Conservation (phyloP, 2,329 filamentous ascomycete species). For the Hypoxylon sp. region DNA sequence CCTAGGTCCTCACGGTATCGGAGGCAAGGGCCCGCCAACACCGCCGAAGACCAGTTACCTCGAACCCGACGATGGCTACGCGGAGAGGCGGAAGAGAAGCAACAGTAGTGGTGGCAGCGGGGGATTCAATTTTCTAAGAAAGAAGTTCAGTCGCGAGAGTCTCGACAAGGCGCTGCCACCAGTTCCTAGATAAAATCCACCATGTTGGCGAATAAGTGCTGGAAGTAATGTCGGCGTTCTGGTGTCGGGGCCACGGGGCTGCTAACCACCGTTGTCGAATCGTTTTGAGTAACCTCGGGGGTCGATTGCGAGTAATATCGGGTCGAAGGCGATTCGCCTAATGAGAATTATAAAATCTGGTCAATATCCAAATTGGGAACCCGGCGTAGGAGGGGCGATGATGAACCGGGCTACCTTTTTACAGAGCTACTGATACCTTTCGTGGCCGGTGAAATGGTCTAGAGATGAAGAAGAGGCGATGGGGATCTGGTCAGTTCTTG, state of each 20-base stretch:
- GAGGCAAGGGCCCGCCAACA: constrained; percentile 61
- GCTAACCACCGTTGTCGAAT: constrained; percentile 20
- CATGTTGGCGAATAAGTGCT: constrained; percentile 7
- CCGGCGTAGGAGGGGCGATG: constrained; percentile 1
- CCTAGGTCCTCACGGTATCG: constrained; percentile 53
- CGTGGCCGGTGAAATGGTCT: constrained; percentile 3
- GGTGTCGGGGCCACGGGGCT: constrained; percentile 15
- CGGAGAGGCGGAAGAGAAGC: constrained; percentile 50
- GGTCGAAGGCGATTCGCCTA: constrained; percentile 22
- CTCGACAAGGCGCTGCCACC: constrained; percentile 73
- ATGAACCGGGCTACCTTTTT: background rate
- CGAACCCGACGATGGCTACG: constrained; percentile 64
- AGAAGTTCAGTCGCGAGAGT: constrained; percentile 67
- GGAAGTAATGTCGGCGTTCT: constrained; percentile 34
- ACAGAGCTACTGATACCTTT: background rate
- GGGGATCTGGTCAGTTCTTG: constrained; percentile 12
- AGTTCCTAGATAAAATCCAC: constrained; percentile 59
- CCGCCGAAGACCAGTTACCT: constrained; percentile 61
- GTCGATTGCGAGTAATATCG: constrained; percentile 29
- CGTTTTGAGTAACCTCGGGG: constrained; percentile 20
- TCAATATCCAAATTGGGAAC: constrained; percentile 22
- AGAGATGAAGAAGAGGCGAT: constrained; percentile 12
- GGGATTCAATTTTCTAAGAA: constrained; percentile 53
- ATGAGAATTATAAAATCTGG: constrained; percentile 32
- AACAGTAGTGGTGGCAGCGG: constrained; percentile 44